A percentile compares a stretch with the other conserved stretches of the same genome.
Conservation (phyloP, 768 basidiomycete genomes). For the Jaapia argillacea region DNA sequence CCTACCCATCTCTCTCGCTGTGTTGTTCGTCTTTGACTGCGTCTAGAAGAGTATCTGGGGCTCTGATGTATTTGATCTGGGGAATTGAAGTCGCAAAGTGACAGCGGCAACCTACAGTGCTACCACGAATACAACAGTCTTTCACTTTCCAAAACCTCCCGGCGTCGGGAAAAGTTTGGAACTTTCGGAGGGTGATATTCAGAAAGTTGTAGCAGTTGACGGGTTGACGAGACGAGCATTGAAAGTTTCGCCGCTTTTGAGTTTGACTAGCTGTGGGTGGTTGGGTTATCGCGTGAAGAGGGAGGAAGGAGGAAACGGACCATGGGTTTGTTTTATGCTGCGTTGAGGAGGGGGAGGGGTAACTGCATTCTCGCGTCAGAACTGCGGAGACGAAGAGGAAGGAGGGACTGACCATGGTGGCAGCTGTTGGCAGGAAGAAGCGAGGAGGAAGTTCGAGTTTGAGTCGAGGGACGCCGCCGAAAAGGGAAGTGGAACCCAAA, state of each 20-base stretch:
- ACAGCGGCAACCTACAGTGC: slow-evolving; percentile 73
- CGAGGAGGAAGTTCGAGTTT: no score
- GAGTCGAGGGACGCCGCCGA: no score
- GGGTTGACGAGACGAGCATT: slow-evolving; percentile 97
- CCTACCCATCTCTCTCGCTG: slow-evolving; percentile 70
- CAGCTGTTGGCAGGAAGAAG: no score
- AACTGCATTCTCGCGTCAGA: no score
- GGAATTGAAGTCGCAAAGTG: slow-evolving; percentile 1
- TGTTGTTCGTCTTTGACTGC: slow-evolving; percentile 90
- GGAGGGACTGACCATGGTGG: no score
- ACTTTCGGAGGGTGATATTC: slow-evolving; percentile 97
- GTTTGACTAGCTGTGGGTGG: slow-evolving; percentile 68
- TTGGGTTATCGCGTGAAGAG: background rate
- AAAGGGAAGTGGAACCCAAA: no score
- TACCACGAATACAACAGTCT: slow-evolving; percentile 94
- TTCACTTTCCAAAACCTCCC: slow-evolving; percentile 97
- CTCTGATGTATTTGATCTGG: slow-evolving; percentile 95
- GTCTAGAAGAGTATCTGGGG: slow-evolving; percentile 83
- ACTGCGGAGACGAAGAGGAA: no score
- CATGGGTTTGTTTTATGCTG: slow-evolving; percentile 99
- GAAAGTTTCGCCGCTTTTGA: slow-evolving; percentile 98
- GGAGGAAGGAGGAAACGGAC: slow-evolving; percentile 33
- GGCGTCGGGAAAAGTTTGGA: slow-evolving; percentile 92
- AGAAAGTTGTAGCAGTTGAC: slow-evolving; percentile 99
- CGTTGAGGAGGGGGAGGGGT: slow-evolving; percentile 92